Evolutionary conservation across 371 early-diverging fungal genomes (phyloP), one percentile per base, ranked within the genome.

Genomic region (Smittium culicis): DNA sequence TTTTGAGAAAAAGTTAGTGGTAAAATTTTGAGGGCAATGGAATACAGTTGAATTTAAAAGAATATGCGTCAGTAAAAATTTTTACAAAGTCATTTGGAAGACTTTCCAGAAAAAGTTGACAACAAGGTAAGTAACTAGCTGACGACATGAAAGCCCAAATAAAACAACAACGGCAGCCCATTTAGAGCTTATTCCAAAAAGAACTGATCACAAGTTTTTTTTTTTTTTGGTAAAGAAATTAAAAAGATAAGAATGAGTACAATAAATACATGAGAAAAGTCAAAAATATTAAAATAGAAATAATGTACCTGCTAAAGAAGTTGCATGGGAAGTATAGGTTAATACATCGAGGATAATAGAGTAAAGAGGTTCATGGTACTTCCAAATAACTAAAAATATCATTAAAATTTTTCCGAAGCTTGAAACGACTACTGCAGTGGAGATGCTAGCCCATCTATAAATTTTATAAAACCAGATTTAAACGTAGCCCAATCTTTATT

Each of bases 321-420:
- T 90, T 1, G 86, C 73, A 69, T 95, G 93, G 25, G 93, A 92
- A 3, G 87, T 85, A 17, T 92, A 74, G 1, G 90, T 89, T 34
- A 93, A 79, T 25, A 85, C 71, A 72, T 86, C 86, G 0, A 92
- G 80, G 31, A 87, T 71, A 88, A 89, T 88, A 2, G 90, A 83
- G 45, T 90, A 88, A 25, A 89, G 86, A 2, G 89, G 73, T 66
- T 87, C 86, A 54, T 85, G 82, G 71, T 93, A 94, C 66, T 93
- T 88, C 96, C 96, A 96, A 30, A 96, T 91, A 1, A 93, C 93
- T 87, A 94, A 89, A 57, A 92, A 74, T 20, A 94, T 88, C 63
- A 90, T 78, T 64, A 96, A 78, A 73, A 96, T 83, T 72, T 91
- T 93, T 35, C 90, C 92, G 78, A 94, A 94, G 56, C 87, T 86